A percentile compares a stretch with the other conserved stretches of the same genome.
phyloP scores from a whole-genome alignment of 116 monocot species.

The Zostera marina region DNA sequence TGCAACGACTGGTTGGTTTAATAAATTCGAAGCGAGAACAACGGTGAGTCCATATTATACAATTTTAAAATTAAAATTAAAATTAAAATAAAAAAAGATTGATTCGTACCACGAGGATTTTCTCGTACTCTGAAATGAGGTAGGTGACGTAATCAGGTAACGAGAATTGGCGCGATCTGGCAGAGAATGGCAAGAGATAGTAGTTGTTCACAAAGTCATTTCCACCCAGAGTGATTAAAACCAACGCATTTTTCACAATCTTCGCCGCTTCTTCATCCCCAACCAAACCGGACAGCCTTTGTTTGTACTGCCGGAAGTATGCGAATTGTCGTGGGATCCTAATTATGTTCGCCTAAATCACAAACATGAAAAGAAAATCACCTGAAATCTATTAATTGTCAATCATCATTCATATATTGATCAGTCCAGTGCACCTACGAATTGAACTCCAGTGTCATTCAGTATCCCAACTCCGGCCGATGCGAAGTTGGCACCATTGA shows the following conservation, averaged over 20 bases:
- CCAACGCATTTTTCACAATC: conserved; percentile 22
- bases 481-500: conserved; percentile 31
- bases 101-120: conserved; percentile 26
- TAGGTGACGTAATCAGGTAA: conserved; percentile 43
- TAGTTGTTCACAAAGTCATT: conserved; percentile 66
- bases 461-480: conserved; percentile 32
- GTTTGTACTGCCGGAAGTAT: conserved; percentile 35
- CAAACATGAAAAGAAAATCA: background rate
- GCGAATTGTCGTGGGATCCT: conserved; percentile 23
- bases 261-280: conserved; percentile 15
- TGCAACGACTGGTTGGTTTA: conserved; percentile 10
- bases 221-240: conserved; percentile 43
- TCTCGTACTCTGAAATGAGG: conserved; percentile 42
- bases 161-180: conserved; percentile 28
- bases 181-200: conserved; percentile 36
- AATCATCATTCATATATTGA: too few relatives aligned
- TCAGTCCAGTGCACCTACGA: conserved; percentile 10
- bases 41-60: too few relatives aligned
- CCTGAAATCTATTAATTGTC: too few relatives aligned
- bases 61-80: too few relatives aligned
- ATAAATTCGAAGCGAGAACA: background rate
- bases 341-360: conserved; percentile 32
- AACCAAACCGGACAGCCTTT: conserved; percentile 18
- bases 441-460: conserved; percentile 33
- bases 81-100: background rate